phyloP scores from a whole-genome alignment of 2,329 filamentous ascomycete species.

The Pseudofabraea citricarpa region DNA sequence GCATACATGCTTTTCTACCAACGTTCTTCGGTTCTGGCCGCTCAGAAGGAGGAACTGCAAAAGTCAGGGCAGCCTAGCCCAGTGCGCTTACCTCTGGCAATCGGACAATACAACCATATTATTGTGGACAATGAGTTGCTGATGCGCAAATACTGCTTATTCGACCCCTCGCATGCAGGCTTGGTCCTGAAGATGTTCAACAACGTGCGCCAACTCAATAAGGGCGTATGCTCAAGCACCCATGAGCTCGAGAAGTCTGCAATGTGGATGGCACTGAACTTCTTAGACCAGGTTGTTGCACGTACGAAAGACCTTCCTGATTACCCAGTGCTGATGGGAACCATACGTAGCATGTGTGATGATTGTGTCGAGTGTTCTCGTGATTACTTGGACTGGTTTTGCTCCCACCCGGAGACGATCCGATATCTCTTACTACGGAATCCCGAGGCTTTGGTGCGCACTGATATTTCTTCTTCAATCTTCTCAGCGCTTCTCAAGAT shows the following conservation, averaged over 20 bases:
- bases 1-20: constrained; percentile 99
- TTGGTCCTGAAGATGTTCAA: constrained; percentile 62
- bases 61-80: constrained; percentile 31
- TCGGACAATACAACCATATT: constrained; percentile 53
- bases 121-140: constrained; percentile 67
- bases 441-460: constrained; percentile 50
- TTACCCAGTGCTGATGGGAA: constrained; percentile 49
- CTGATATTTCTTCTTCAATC: constrained; percentile 45
- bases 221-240: constrained; percentile 43
- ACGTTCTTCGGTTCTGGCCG: constrained; percentile 61
- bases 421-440: constrained; percentile 61
- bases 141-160: constrained; percentile 73
- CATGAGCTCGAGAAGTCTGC: constrained; percentile 44
- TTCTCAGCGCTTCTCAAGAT: constrained; percentile 48
- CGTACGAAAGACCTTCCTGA: constrained; percentile 65
- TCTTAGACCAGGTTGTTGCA: constrained; percentile 72
- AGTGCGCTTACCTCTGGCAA: constrained; percentile 40
- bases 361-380: constrained; percentile 51
- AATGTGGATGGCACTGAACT: constrained; percentile 53
- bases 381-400: constrained; percentile 58
- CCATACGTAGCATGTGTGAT: constrained; percentile 45
- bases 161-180: constrained; percentile 64
- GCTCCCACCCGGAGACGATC: constrained; percentile 49
- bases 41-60: constrained; percentile 44
- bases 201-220: constrained; percentile 45